Base-by-base conservation (phyloP, 305 asterid species). In the Andrographis paniculata region DNA sequence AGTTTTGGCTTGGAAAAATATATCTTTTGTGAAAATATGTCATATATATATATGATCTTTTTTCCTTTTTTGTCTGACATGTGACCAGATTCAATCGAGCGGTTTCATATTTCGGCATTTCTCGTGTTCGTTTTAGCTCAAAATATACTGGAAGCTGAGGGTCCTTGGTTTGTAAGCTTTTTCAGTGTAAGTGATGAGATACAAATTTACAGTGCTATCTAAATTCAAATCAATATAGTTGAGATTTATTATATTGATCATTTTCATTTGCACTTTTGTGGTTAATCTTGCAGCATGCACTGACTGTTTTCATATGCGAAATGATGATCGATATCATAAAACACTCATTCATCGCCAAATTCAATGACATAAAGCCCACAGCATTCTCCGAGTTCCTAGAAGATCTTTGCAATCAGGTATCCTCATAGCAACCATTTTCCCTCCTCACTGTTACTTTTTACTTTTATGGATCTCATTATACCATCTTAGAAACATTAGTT, bases 401-500 rank as follows among this genome's bases (percentile, higher is more conserved):
- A 69, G 97, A 92, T 62, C 94, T 92, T 37, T 92, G 95, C 83
- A 87, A 80, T 66, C 97, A 92, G 99, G 99, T 92, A 75, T 6
- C 1, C 24, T 17, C 11, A 19, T 4, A 17, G 4, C 23, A 14
- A 13, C 35, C 15, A 53, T 30, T 33, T 54, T 14, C 43, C 19
- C 42, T 37, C 14, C 12, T 1, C 16, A 5, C 4, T 5, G 7
- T 13, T 37, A 13, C 42, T 13, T 37, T n/a, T 37, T 9, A 37
- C 14, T 14, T 5, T 13, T 2, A 1, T 37, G 4, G 14, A 2
- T 7, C 2, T 33, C 14, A 37, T 13, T 13, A n/a, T n/a, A n/a
- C n/a, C 4, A 13, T 37, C 42, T 37, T 37, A 5, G 16, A n/a
- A 13, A 1, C 6, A 13, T 2, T 1, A 37, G 5, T 37, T 13